Evolutionary conservation across 1,139 yeast genomes (phyloP).

Genomic region (Pneumocystis canis): DNA sequence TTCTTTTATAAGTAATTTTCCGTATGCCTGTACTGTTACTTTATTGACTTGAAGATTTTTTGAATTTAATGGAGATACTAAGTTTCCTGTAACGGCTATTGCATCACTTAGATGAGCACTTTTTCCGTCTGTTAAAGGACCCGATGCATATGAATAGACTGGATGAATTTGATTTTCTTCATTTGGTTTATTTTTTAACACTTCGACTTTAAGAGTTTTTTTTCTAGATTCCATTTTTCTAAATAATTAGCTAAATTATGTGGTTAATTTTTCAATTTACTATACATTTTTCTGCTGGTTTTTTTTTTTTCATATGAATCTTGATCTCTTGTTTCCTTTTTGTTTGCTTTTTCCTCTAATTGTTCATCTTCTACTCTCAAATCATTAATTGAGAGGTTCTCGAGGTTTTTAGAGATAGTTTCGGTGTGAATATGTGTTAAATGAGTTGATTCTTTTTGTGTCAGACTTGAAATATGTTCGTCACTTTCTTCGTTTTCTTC

Average conservation of each 20-base stretch:
- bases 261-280: background rate
- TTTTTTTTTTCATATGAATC: background rate
- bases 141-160: constrained; percentile 13
- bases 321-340: constrained; percentile 3
- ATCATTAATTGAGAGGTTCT: constrained; percentile 4
- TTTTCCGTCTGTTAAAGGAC: constrained; percentile 9
- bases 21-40: constrained; percentile 25
- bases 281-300: background rate
- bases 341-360: constrained; percentile 7
- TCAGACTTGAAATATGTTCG: background rate
- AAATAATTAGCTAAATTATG: background rate
- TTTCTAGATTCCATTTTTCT: background rate
- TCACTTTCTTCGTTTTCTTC: constrained; percentile 2
- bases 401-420: background rate
- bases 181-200: background rate
- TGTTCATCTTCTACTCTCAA: constrained; percentile 2
- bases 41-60: constrained; percentile 13
- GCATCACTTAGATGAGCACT: constrained; percentile 12
- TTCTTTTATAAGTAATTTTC: constrained; percentile 90
- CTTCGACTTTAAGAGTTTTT: background rate
- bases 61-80: constrained; percentile 13
- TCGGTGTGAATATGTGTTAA: background rate
- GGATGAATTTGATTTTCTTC: constrained; percentile 1
- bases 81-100: constrained; percentile 14
- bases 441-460: constrained; percentile 2